A percentile compares a stretch with the other conserved stretches of the same genome.
These are phyloP conservation scores for Ceriops zippeliana DNA, from an alignment of 345 rosid species.

Conservation along the genomic window DNA sequence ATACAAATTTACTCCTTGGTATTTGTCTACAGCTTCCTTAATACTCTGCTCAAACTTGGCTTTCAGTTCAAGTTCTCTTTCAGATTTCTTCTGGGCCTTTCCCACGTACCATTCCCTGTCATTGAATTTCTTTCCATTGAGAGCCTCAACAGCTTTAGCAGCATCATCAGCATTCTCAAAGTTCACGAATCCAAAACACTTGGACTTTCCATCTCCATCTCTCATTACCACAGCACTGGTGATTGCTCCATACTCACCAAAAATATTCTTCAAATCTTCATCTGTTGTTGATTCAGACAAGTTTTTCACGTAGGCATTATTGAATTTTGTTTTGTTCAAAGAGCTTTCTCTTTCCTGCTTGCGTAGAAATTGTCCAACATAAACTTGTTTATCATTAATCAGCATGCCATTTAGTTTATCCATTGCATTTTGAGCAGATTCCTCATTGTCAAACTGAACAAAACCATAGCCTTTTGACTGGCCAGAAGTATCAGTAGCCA, in stretches of 20 bases:
- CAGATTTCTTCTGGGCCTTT: conserved; percentile 27
- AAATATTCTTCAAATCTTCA: conserved; percentile 19
- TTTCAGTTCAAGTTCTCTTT: conserved; percentile 24
- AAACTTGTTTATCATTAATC: conserved; percentile 28
- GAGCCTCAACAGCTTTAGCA: conserved; percentile 24
- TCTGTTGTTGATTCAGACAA: conserved; percentile 21
- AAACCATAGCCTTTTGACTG: conserved; percentile 29
- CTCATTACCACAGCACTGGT: conserved; percentile 31
- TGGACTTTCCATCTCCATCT: conserved; percentile 25
- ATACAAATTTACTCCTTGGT: conserved; percentile 21
- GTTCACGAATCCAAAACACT: conserved; percentile 31
- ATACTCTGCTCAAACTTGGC: conserved; percentile 21
- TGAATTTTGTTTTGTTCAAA: conserved; percentile 9
- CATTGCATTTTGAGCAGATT: conserved; percentile 23
- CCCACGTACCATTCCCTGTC: conserved; percentile 29
- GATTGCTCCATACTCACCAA: conserved; percentile 21
- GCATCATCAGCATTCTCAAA: conserved; percentile 29
- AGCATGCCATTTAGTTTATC: conserved; percentile 29
- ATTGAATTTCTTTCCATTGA: conserved; percentile 22
- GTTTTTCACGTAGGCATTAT: conserved; percentile 25
- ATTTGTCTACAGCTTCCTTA: conserved; percentile 17
- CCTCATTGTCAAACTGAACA: conserved; percentile 26
- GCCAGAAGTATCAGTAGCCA: conserved; percentile 23
- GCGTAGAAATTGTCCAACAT: conserved; percentile 27
- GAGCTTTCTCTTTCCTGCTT: conserved; percentile 25